Evolutionary conservation across 108 stramenopile genomes (phyloP).

Genomic region (Skeletonema menzelii): DNA sequence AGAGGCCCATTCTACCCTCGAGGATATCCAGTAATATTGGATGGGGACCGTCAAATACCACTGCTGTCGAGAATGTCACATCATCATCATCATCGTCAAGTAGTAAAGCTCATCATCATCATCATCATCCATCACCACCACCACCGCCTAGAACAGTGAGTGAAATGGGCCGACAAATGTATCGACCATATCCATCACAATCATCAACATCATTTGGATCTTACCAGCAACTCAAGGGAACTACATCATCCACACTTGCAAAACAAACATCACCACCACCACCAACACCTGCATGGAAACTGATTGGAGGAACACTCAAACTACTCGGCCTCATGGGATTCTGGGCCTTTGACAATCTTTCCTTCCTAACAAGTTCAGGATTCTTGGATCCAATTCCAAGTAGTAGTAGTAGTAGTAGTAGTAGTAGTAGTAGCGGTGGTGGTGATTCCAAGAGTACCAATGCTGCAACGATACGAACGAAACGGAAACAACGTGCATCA

Average conservation of each 20-base stretch:
- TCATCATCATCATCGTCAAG: background rate
- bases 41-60: constrained; percentile 29
- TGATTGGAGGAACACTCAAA: constrained; percentile 60
- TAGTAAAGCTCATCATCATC: background rate
- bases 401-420: too few relatives aligned
- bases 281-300: constrained; percentile 50
- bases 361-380: constrained; percentile 61
- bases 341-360: constrained; percentile 79
- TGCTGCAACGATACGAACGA: constrained; percentile 1
- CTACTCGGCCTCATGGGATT: constrained; percentile 72
- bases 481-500: constrained; percentile 29
- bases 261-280: constrained; percentile 1
- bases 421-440: too few relatives aligned
- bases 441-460: background rate
- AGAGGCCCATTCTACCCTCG: constrained; percentile 26
- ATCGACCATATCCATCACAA: constrained; percentile 36
- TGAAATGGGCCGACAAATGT: constrained; percentile 38
- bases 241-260: background rate
- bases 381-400: constrained; percentile 56
- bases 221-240: constrained; percentile 1
- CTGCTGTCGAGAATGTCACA: background rate
- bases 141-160: constrained; percentile 13
- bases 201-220: constrained; percentile 21
- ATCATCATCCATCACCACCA: too few relatives aligned
- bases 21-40: constrained; percentile 58